These are phyloP conservation scores for Peltaster fructicola DNA, from an alignment of 2,329 filamentous ascomycete genomes.

Conservation along the genomic window DNA sequence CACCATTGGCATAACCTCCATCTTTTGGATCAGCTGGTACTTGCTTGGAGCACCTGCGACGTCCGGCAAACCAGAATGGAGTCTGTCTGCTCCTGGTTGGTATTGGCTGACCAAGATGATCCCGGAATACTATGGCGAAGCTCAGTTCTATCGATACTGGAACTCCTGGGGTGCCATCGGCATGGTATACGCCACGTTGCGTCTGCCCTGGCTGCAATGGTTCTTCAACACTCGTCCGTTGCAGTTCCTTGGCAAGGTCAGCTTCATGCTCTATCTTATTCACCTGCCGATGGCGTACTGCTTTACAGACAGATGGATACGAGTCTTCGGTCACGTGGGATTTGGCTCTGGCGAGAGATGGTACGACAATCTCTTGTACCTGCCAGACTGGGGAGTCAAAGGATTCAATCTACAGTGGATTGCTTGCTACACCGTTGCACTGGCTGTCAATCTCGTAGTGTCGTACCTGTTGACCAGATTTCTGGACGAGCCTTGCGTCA, in stretches of 20 bases:
- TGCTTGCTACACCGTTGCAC: not conserved
- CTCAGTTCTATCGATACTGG: conserved; percentile 33
- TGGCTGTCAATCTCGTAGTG: conserved; percentile 1
- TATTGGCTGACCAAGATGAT: conserved; percentile 32
- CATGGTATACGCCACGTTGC: conserved; percentile 34
- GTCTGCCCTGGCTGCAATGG: conserved; percentile 28
- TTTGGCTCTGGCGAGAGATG: conserved; percentile 14
- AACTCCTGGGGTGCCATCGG: conserved; percentile 36
- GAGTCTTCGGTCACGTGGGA: conserved; percentile 23
- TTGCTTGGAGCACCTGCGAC: conserved; percentile 12
- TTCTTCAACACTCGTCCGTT: conserved; percentile 33
- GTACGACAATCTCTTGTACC: not conserved
- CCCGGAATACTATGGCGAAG: conserved; percentile 8
- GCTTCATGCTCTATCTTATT: conserved; percentile 44
- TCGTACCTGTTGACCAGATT: not conserved
- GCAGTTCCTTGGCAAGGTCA: conserved; percentile 43
- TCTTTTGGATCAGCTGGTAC: conserved; percentile 35
- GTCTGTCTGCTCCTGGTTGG: not conserved
- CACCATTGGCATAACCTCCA: not conserved
- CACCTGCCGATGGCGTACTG: conserved; percentile 40
- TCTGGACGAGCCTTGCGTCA: conserved; percentile 1
- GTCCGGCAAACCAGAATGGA: not conserved
- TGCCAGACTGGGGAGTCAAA: conserved; percentile 1
- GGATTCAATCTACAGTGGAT: not conserved
- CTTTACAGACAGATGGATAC: conserved; percentile 35